Evolutionary conservation across 2,329 filamentous ascomycete species (phyloP), one percentile per base, ranked within the genome.

Genomic region (Ophiostoma sp.): DNA sequence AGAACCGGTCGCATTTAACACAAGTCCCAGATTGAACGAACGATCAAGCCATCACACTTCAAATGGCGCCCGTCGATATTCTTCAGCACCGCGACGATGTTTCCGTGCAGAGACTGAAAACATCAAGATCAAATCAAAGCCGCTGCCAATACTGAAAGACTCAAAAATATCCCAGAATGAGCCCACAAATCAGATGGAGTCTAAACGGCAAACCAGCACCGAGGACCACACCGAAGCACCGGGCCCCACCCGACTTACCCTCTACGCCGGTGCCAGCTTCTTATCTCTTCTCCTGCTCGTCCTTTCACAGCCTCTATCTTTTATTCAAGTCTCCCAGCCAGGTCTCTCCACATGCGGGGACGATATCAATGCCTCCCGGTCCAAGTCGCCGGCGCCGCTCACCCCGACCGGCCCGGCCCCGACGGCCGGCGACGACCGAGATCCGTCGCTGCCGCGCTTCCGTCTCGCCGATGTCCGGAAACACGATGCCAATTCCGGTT

Each of bases 391-490:
- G 27, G 44, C 41, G 36, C 38, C 27, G 6, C 16, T 11, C 49
- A 16, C 45, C 18, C 11, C 45, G 42, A 16, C 64, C 52, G 16
- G 14, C 41, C 67, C 42, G 18, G 42, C 40, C 18, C n/a, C 67
- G 8, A 60, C 66, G 2, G 60, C 68, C 4, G 47, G 40, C 40
- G 73, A 74, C 40, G 42, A 44, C 65, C 71, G 73, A 41, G 73
- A 74, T 49, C 73, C 73, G 4, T 70, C 69, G 0, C 68, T 72
- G 18, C 72, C 72, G 7, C 73, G 73, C 0, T 72, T 70, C 65
- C 72, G 73, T 2, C 70, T 74, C 12, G 68, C 69, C 55, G 73
- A 74, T 67, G 68, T 74, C 36, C 72, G 72, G 42, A 65, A 69
- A 36, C 72, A 74, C 63, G 71, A 71, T 45, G 69, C 67, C 9